These are phyloP conservation scores for Fusarium sp. DNA, from an alignment of 2,329 filamentous ascomycete genomes.

Conservation along the genomic window DNA sequence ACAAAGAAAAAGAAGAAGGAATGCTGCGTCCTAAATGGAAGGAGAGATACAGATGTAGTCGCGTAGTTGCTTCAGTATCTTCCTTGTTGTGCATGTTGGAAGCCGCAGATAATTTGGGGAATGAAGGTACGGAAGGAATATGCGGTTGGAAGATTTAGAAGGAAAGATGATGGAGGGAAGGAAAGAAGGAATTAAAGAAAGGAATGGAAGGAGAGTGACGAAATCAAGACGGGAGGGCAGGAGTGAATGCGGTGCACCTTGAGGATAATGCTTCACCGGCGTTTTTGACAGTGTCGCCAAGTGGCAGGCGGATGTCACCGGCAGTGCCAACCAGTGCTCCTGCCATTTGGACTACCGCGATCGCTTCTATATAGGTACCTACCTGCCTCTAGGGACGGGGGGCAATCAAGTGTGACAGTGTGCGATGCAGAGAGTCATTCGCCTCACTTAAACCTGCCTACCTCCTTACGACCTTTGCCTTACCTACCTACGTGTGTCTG, in stretches of 20 bases:
- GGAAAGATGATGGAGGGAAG: neutral
- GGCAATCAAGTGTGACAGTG: conserved; percentile 37
- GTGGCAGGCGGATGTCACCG: conserved; percentile 31
- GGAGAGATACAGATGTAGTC: conserved; percentile 18
- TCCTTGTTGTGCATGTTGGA: conserved; percentile 34
- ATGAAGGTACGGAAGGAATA: neutral
- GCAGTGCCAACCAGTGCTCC: conserved; percentile 3
- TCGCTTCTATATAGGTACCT: neutral
- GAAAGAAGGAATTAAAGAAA: neutral
- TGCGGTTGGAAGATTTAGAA: neutral
- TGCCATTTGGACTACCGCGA: neutral
- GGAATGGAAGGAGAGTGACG: neutral
- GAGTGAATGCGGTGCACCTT: conserved; percentile 29
- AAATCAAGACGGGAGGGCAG: conserved; percentile 7
- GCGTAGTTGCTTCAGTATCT: conserved; percentile 28
- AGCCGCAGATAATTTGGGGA: conserved; percentile 23
- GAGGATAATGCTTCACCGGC: conserved; percentile 24
- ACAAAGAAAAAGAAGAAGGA: conserved; percentile 5
- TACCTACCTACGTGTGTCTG: neutral
- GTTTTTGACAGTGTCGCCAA: conserved; percentile 35
- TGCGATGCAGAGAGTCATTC: conserved; percentile 31
- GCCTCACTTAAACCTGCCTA: neutral
- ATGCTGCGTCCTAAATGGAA: conserved; percentile 16
- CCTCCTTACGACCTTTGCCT: neutral
- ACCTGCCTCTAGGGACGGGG: neutral